phyloP scores from a whole-genome alignment of 192 early-diverging fungal genomes.

The Podochytrium sp. region DNA sequence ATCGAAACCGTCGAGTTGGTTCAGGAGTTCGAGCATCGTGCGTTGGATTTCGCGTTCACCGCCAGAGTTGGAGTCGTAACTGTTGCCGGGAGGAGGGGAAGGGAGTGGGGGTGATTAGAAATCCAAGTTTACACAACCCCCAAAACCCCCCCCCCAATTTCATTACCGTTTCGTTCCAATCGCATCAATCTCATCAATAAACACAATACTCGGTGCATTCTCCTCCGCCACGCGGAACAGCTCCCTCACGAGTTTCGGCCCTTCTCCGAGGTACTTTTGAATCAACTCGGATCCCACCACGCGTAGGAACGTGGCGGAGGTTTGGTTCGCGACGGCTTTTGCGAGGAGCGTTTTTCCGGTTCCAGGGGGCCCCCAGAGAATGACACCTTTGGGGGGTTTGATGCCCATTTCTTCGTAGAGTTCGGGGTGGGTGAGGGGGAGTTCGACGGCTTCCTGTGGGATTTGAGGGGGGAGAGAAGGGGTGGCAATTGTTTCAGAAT shows the following conservation, averaged over 20 bases:
- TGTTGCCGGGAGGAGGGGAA: slow-evolving; percentile 16
- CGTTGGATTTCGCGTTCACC: slow-evolving; percentile 99
- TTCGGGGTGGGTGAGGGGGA: slow-evolving; percentile 98
- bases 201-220: slow-evolving; percentile 96
- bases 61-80: slow-evolving; percentile 97
- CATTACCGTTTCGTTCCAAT: slow-evolving; percentile 84
- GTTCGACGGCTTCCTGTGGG: slow-evolving; percentile 93
- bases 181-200: slow-evolving; percentile 99
- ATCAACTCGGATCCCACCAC: slow-evolving; percentile 98
- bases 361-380: slow-evolving; percentile 98
- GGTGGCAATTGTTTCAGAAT: too few relatives aligned
- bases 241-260: slow-evolving; percentile 96
- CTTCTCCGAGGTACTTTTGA: slow-evolving; percentile 98
- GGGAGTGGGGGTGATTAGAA: not conserved
- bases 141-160: not conserved
- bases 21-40: slow-evolving; percentile 94
- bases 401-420: slow-evolving; percentile 98
- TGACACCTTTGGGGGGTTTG: slow-evolving; percentile 97
- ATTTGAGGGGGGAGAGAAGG: slow-evolving; percentile 29
- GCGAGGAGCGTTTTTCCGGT: slow-evolving; percentile 99
- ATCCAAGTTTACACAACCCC: not conserved
- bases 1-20: slow-evolving; percentile 99
- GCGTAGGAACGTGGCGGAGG: slow-evolving; percentile 94
- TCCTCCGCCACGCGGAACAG: slow-evolving; percentile 95
- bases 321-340: slow-evolving; percentile 98